Base-by-base conservation (phyloP, 208 protist species). In the Crithidia bombi region DNA sequence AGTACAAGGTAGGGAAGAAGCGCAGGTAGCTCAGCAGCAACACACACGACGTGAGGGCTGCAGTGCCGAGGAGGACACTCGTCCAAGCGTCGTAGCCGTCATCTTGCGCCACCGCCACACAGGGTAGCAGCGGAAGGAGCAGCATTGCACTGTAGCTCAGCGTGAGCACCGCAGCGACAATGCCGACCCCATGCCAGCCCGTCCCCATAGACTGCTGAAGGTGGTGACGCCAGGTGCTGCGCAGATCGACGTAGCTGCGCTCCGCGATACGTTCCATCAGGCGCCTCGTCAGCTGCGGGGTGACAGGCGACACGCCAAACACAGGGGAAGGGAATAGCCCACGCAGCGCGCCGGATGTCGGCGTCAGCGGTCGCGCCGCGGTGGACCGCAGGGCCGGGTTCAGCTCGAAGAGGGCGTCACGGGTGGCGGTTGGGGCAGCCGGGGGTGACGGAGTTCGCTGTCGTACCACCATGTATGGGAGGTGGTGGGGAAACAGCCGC, bases 1-100 rank as follows among this genome's bases (percentile, higher is more conserved):
- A 85, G 70, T 83, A 86, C 47, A 83, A 35, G 3, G 69, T 56
- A 0, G 84, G 84, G 47, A 85, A 90, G 73, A 83, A 90, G 26
- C 81, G 81, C 30, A 79, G 46, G 66, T 90, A 83, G 50, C 76
- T 81, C 14, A 85, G 63, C 65, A 90, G 47, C 62, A 75, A 62
- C 49, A 86, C 46, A 41, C 56, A 78, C 32, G 78, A 69, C 65
- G 73, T 57, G 3, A 90, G 71, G 26, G 68, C 72, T 12, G 78
- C 61, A 1, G 83, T 35, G 2, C 84, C 81, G 19, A 83, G 71
- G 2, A 79, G n/a, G 7, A 86, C 75, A 44, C 64, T 76, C 28
- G 77, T 68, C 65, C 69, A 58, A 28, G 56, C 66, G 32, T 81
- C 52, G 56, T 77, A 79, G 0, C 35, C 39, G n/a, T 39, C 38